phyloP scores from a whole-genome alignment of 2,329 filamentous ascomycete species.

The Tothia fuscella region DNA sequence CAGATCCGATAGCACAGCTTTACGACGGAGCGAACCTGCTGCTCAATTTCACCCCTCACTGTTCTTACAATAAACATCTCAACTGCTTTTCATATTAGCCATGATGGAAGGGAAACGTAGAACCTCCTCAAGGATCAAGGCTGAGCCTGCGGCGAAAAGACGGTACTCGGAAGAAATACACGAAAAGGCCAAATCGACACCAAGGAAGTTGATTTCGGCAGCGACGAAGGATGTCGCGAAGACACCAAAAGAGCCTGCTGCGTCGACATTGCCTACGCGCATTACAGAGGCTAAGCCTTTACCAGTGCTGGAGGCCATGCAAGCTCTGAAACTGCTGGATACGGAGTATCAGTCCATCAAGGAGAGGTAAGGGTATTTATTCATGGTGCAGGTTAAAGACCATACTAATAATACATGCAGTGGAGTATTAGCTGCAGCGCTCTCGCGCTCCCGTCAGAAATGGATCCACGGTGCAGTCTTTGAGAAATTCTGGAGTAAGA shows the following conservation, averaged over 20 bases:
- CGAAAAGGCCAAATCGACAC: neutral
- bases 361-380: constrained; percentile 1
- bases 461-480: constrained; percentile 61
- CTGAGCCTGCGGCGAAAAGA: constrained; percentile 8
- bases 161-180: constrained; percentile 1
- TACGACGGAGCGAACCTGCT: too few species aligned
- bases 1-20: too few species aligned
- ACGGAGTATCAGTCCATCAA: constrained; percentile 9
- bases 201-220: neutral
- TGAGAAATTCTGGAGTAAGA: constrained; percentile 68
- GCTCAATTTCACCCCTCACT: too few species aligned
- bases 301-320: constrained; percentile 4
- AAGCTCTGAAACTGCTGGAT: constrained; percentile 6
- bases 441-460: constrained; percentile 26
- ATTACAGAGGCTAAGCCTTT: constrained; percentile 8
- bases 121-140: constrained; percentile 8
- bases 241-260: neutral
- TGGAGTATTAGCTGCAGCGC: constrained; percentile 10
- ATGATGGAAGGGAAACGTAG: constrained; percentile 4
- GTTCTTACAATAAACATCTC: too few species aligned
- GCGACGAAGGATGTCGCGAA: neutral
- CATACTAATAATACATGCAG: neutral
- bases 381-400: neutral
- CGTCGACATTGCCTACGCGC: constrained; percentile 4
- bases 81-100: too few species aligned